Evolutionary conservation across 2,329 filamentous ascomycete species (phyloP), one percentile per base, ranked within the genome.

Genomic region (Aspergillus vadensis): DNA sequence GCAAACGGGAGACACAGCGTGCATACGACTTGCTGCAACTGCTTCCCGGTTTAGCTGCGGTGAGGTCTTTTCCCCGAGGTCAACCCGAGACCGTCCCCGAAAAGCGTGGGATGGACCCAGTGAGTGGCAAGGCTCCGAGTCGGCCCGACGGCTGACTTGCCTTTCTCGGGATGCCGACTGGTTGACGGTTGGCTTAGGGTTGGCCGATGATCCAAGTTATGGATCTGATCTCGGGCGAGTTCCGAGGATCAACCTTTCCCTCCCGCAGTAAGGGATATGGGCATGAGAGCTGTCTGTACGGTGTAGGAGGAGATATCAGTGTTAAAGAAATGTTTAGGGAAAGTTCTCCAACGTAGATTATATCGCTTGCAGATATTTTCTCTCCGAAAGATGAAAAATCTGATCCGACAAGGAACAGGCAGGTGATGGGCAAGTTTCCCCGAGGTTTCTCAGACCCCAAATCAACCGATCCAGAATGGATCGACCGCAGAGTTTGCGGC

Each of bases 31-130:
- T 41, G 27, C 53, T 44, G 41, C 39, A 44, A 23, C 53, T 27
- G 25, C 39, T 55, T 55, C 53, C 53, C 25, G 27, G 23, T 47
- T 55, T 17, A 30, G 53, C 53, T 14, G 19, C 53, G 53, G 53
- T 55, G 53, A 55, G 27, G n/a, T 32, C 32, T 47, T 49, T 55
- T 55, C 53, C n/a, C 53, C 53, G 53, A 55, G 19, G 53, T 55
- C 19, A 19, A 36, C 14, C 53, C 53, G 53, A 43, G 17, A 47
- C 53, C n/a, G 32, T 41, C 39, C 25, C 53, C 53, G 30, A 55
- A 30, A 17, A 30, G 36, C 53, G 53, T 55, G 39, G 53, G 53
- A 27, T 36, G 39, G 43, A 32, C 25, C 47, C 47, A 50, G 17
- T 25, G 44, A 27, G 47, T 50, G 47, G 47, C 47, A 27, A 50